These are phyloP conservation scores for Fraxinus nigra DNA, from an alignment of 305 asterid species.

Conservation along the genomic window DNA sequence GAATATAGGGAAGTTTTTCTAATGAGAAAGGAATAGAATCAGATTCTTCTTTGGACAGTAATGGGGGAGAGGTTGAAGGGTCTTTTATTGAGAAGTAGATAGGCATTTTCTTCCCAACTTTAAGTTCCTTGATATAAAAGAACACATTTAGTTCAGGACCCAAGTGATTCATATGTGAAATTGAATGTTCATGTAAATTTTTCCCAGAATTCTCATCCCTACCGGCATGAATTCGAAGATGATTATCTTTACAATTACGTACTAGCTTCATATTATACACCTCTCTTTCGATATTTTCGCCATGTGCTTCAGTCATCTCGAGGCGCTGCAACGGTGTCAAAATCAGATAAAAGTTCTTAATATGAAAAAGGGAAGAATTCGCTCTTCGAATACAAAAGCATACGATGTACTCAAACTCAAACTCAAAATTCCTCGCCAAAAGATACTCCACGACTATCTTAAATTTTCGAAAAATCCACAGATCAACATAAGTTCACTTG, in stretches of 20 bases:
- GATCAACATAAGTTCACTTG: neutral
- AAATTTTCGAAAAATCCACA: neutral
- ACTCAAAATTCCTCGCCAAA: neutral
- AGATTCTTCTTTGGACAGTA: conserved; percentile 50
- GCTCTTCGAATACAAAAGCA: neutral
- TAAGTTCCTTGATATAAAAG: conserved; percentile 49
- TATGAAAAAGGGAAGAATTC: neutral
- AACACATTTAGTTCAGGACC: conserved; percentile 56
- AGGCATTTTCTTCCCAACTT: conserved; percentile 40
- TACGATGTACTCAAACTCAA: neutral
- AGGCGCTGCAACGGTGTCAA: conserved; percentile 32
- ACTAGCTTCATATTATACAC: neutral
- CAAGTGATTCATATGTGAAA: conserved; percentile 8
- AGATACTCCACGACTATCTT: neutral
- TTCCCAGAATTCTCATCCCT: conserved; percentile 2
- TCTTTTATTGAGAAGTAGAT: conserved; percentile 51
- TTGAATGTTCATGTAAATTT: conserved; percentile 1
- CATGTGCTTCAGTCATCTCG: conserved; percentile 26
- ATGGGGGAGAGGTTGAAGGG: conserved; percentile 50
- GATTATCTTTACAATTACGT: conserved; percentile 6
- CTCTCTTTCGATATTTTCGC: neutral
- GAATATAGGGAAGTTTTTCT: conserved; percentile 28
- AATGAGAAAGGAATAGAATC: conserved; percentile 48
- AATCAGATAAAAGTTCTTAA: neutral
- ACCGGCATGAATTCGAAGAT: conserved; percentile 23